Conservation (phyloP, 2,329 filamentous ascomycete species). For the Phyllosticta capitalensis region DNA sequence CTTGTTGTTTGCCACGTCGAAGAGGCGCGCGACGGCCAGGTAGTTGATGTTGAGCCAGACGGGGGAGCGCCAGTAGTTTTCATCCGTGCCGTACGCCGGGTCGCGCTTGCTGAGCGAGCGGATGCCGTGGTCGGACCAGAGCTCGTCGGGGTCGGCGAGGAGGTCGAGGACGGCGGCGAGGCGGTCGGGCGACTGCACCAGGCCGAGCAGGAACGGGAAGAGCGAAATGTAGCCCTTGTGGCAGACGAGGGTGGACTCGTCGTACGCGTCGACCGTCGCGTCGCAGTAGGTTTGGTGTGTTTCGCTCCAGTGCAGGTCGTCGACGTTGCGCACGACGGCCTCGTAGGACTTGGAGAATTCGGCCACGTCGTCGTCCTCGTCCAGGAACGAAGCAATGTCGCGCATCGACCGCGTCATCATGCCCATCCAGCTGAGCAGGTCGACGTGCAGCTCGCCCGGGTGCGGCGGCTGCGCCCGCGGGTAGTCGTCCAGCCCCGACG, state of each 20-base stretch:
- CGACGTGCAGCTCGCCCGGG: conserved; percentile 89
- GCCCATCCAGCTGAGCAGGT: conserved; percentile 95
- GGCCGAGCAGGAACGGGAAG: conserved; percentile 81
- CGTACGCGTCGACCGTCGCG: conserved; percentile 88
- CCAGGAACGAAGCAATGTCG: conserved; percentile 69
- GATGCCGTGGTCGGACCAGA: conserved; percentile 88
- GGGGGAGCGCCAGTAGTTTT: conserved; percentile 95
- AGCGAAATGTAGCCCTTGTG: conserved; percentile 95
- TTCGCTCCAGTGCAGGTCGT: conserved; percentile 88
- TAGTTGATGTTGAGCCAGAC: conserved; percentile 97
- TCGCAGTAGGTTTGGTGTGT: conserved; percentile 81
- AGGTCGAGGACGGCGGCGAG: conserved; percentile 68
- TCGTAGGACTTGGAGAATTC: conserved; percentile 63
- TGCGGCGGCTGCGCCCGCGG: conserved; percentile 88
- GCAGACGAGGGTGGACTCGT: conserved; percentile 81
- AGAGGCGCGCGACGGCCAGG: conserved; percentile 65
- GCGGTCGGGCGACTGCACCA: conserved; percentile 65
- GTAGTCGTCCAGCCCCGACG: conserved; percentile 93
- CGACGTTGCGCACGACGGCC: conserved; percentile 75
- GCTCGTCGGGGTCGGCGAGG: conserved; percentile 67
- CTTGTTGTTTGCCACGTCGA: conserved; percentile 33
- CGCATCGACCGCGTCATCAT: conserved; percentile 83
- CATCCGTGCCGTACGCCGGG: conserved; percentile 74
- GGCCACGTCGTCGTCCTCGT: conserved; percentile 63
- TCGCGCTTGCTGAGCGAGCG: conserved; percentile 79